Base-by-base conservation (phyloP, 2,329 filamentous ascomycete genomes). In the Neofusicoccum cordaticola region DNA sequence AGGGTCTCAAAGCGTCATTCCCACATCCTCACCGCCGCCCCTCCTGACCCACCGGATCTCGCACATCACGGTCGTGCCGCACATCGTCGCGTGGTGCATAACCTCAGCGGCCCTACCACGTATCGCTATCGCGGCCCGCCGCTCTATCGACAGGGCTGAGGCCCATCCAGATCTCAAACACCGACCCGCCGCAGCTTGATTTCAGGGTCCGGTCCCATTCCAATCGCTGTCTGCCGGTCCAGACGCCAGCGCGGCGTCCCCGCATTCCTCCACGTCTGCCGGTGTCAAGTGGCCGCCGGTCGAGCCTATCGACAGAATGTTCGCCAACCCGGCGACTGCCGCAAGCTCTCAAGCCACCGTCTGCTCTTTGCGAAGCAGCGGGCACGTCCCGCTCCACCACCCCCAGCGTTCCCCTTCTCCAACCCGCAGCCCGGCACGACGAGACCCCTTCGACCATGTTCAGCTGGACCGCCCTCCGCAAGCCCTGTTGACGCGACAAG, bases 301-400 rank as follows among this genome's bases (percentile, higher is more conserved):
- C 19, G 22, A 44, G 39, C 19, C 41, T 45, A 58, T 58, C 22
- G 41, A 45, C 45, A 58, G 44, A 57, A 58, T 58, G 53, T 22
- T 58, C 22, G 39, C 22, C 41, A 34, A 22, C 7, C 53, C 53
- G 53, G 47, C 45, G 12, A 27, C 60, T 12, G 50, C 62, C 62
- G 62, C 62, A 13, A 45, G 15, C 27, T 74, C 74, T 56, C 68
- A 73, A 69, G 73, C 72, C 61, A 73, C 71, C 50, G 70, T 72
- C 63, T 68, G 69, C 64, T 73, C 74, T 50, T 68, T 72, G 64
- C 71, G 71, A 62, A 39, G 22, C 44, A 37, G 15, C 42, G 37
- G n/a, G 47, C 60, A 53, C 60, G 60, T 31, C 60, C 47, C 47
- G 27, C 47, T 37, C 39, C 19, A 44, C 48, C 50, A 34, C 60